phyloP scores from a whole-genome alignment of 306 rosid genomes.

The Corylus heterophylla region DNA sequence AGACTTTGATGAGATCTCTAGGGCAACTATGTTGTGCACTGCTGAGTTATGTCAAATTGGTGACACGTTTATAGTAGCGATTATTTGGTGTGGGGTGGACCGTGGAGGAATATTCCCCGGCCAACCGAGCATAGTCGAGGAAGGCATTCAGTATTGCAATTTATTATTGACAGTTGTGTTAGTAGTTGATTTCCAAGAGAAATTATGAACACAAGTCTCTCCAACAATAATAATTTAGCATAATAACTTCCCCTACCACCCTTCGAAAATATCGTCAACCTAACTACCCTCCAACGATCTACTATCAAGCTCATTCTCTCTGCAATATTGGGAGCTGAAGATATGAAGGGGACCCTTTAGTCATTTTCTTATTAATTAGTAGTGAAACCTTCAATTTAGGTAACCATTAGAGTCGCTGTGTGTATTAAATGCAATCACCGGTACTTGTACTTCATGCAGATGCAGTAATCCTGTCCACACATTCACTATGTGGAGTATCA shows the following conservation, averaged over 20 bases:
- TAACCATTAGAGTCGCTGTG: conserved; percentile 13
- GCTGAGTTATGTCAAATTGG: neutral
- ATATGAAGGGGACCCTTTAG: too few species aligned
- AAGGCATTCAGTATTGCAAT: neutral
- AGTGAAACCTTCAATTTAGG: too few species aligned
- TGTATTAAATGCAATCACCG: conserved; percentile 28
- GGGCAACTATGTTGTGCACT: too few species aligned
- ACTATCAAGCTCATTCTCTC: too few species aligned
- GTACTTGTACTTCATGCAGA: neutral
- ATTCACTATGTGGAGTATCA: conserved; percentile 18
- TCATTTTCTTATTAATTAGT: too few species aligned
- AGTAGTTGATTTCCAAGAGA: conserved; percentile 1
- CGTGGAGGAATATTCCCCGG: neutral
- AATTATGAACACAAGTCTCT: neutral
- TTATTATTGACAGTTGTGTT: neutral
- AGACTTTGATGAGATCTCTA: too few species aligned
- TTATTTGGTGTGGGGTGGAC: too few species aligned
- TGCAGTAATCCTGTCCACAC: conserved; percentile 25
- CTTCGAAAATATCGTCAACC: too few species aligned
- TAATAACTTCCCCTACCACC: too few species aligned
- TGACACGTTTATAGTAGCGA: conserved; percentile 10
- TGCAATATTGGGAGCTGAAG: too few species aligned
- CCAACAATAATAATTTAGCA: too few species aligned
- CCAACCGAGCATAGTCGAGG: neutral
- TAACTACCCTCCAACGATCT: too few species aligned